Percentiles rank a stretch among this genome's conserved stretches.
These are phyloP conservation scores for Aaosphaeria pasadenensis DNA, from an alignment of 2,329 filamentous ascomycete genomes.

Conservation along the genomic window DNA sequence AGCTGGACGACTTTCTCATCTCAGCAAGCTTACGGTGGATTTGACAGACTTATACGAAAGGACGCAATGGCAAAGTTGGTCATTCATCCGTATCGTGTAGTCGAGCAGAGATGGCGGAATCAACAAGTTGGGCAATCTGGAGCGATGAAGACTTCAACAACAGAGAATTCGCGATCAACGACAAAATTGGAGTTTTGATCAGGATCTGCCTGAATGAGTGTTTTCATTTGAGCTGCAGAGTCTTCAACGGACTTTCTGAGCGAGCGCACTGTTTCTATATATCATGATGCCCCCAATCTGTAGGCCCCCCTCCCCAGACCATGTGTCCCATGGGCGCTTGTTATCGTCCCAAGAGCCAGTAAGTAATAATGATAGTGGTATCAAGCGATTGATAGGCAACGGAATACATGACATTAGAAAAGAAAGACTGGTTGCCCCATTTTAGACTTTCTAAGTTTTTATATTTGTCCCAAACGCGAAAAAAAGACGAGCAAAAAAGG, in stretches of 20 bases:
- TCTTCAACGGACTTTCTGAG: background rate
- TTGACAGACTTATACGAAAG: too few species aligned
- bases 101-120: background rate
- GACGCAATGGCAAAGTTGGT: too few species aligned
- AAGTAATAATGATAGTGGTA: background rate
- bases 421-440: slow-evolving; percentile 34
- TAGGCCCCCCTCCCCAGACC: too few species aligned
- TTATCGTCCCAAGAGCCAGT: background rate
- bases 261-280: too few species aligned
- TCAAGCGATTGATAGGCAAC: slow-evolving; percentile 30
- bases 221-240: background rate
- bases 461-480: slow-evolving; percentile 4
- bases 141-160: background rate
- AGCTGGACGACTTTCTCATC: background rate
- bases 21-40: background rate
- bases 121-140: background rate
- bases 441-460: slow-evolving; percentile 18
- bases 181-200: too few species aligned
- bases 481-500: background rate
- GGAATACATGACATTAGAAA: slow-evolving; percentile 34
- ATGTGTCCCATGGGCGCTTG: background rate
- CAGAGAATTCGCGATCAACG: too few species aligned
- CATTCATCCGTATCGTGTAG: too few species aligned
- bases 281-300: too few species aligned
- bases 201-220: background rate